Percentiles rank a stretch among this genome's conserved stretches.
phyloP scores from a whole-genome alignment of 2,329 filamentous ascomycete species.

The Parascedosporium putredinis region DNA sequence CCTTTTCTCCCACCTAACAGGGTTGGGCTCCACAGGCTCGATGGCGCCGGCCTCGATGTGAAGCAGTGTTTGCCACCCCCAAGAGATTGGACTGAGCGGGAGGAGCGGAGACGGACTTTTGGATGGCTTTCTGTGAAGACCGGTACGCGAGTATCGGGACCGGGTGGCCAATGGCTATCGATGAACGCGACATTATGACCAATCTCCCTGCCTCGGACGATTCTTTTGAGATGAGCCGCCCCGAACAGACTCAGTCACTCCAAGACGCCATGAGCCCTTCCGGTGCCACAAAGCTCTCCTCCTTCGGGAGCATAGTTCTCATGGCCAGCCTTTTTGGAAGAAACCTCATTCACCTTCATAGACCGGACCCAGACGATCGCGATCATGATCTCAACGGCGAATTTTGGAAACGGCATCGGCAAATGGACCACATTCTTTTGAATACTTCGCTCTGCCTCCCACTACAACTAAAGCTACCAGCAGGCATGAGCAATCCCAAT shows the following conservation, averaged over 20 bases:
- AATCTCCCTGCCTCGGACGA: conserved; percentile 78
- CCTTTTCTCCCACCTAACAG: too few relatives aligned
- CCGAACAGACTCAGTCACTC: conserved; percentile 61
- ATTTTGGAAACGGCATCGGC: conserved; percentile 90
- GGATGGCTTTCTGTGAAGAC: conserved; percentile 86
- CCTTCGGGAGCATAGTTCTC: conserved; percentile 70
- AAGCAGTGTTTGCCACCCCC: conserved; percentile 83
- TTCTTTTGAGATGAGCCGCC: conserved; percentile 69
- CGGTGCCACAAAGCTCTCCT: conserved; percentile 63
- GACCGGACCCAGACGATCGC: conserved; percentile 68
- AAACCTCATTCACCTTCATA: conserved; percentile 83
- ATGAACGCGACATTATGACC: conserved; percentile 83
- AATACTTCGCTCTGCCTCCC: conserved; percentile 82
- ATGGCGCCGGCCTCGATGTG: conserved; percentile 73
- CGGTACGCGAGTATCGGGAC: conserved; percentile 93
- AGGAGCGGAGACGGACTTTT: conserved; percentile 91
- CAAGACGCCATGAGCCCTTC: conserved; percentile 58
- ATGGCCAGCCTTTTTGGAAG: conserved; percentile 86
- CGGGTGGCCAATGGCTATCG: conserved; percentile 91
- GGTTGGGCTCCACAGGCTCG: conserved; percentile 83
- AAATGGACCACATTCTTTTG: conserved; percentile 80
- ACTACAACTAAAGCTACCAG: conserved; percentile 65
- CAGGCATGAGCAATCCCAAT: conserved; percentile 67
- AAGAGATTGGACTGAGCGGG: conserved; percentile 86
- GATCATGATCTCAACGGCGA: conserved; percentile 84